Base-by-base conservation (phyloP, 805 yeast genomes). In the Lachancea meyersii region DNA sequence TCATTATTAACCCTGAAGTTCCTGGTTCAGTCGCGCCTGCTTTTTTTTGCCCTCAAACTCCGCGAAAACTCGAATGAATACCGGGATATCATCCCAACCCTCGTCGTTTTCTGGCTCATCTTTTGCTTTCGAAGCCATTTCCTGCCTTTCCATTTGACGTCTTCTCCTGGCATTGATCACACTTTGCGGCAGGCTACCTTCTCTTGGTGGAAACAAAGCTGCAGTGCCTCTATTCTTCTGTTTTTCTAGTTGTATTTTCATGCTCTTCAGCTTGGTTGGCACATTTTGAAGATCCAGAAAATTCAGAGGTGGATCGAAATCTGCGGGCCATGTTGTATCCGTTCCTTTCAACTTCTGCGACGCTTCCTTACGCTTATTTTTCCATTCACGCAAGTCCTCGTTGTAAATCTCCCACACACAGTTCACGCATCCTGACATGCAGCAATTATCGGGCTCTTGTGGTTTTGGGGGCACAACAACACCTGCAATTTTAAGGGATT, bases 391-490 rank as follows among this genome's bases (percentile, higher is more conserved):
- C 38, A 89, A 55, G 59, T 93, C 97, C 41, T 91, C 97, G 50
- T 83, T 81, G 60, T 78, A 91, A 42, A 86, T 67, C 54, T 89
- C 96, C 97, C 97, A 93, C 1, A 91, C 97, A 63, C 98, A 91
- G 63, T 91, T 88, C 23, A 86, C 80, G 63, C 98, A 91, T 1
- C 98, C 98, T 45, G 93, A 81, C 95, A 88, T 88, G 63, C 98
- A 91, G 62, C 98, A 91, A 61, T 91, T 88, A 53, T 89, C 95
- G 1, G 97, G 97, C 52, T 86, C 96, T 4, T 66, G 69, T 0
- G 98, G 97, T 57, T 73, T 75, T n/a, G 75, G 77, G 2, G 96
- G 96, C 0, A 91, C 95, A 6, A 58, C 61, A 0, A 93, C 69
- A 0, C 97, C 97, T 0, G 74, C 80, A 23, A 68, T 61, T 10